Base-by-base conservation (phyloP, 2,329 filamentous ascomycete genomes). In the Trichophaea hybrida region DNA sequence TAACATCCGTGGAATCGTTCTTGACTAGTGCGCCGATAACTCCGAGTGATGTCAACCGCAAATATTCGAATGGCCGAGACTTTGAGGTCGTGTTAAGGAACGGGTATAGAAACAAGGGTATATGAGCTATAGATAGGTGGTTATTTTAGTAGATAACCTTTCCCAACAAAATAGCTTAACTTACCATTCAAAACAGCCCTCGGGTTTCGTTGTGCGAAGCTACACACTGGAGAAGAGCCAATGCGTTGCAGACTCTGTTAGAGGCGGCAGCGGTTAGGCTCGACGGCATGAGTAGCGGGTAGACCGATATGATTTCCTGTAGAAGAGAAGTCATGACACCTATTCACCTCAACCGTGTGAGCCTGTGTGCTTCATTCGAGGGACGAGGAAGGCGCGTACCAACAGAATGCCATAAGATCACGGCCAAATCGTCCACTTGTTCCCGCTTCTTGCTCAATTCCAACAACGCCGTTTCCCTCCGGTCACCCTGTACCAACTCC, bases 51-150 rank as follows among this genome's bases (percentile, higher is more conserved):
- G 93, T 98, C 37, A 98, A 81, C 56, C 93, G 88, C 57, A 98
- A 81, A 71, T 98, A 98, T 73, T 98, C 93, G 72, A 97, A 98
- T 0, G 93, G 93, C 57, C 93, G 83, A 35, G 90, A 96, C 74
- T 98, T 98, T 37, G 93, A 97, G 1, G 93, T 98, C 2, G 93
- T 98, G 75, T 98, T 98, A 64, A 98, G 82, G 71, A 98, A 98
- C 0, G 93, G 93, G 69, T 98, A 98, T 59, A 98, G 83, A 73
- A 96, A 98, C 55, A 98, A 81, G 6, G 93, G 93, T 61, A 98
- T 97, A 70, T 98, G 93, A 43, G 93, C 93, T 96, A 69, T 32
- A 53, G 6, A 33, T 54, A 54, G 48, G 31, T 50, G 12, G 31
- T 31, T 24, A 15, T 17, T 50, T 12, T 17, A 43, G 38, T 15